Evolutionary conservation across 2,329 filamentous ascomycete species (phyloP).

Genomic region (Diaporthe citriasiana): DNA sequence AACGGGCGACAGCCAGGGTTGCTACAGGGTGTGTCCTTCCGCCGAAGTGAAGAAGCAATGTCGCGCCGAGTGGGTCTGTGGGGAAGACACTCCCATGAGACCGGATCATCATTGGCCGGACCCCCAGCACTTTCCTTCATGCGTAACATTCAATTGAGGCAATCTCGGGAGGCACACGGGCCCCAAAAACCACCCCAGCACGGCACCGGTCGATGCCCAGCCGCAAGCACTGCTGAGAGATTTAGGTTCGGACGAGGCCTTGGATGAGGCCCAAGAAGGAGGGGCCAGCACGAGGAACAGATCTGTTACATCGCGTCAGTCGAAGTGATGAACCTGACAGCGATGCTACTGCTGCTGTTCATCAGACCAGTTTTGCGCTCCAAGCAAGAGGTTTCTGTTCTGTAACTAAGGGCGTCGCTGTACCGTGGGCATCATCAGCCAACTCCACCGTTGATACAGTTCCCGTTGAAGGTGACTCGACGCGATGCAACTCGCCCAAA

Average conservation of each 20-base stretch:
- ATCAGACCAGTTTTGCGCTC: conserved; percentile 1
- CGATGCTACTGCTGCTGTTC: neutral
- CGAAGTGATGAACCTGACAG: conserved; percentile 16
- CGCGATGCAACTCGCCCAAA: conserved; percentile 22
- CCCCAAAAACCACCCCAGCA: neutral
- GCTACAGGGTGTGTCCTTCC: conserved; percentile 29
- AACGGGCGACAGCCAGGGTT: conserved; percentile 30
- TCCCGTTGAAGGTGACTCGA: neutral
- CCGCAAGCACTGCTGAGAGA: conserved; percentile 9
- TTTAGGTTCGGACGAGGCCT: conserved; percentile 7
- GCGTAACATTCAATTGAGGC: conserved; percentile 22
- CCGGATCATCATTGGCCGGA: conserved; percentile 1
- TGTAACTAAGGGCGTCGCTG: neutral
- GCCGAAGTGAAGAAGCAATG: conserved; percentile 29
- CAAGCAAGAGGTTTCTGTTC: neutral
- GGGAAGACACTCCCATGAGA: conserved; percentile 25
- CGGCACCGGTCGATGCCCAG: conserved; percentile 1
- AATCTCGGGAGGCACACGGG: conserved; percentile 28
- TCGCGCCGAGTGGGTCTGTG: conserved; percentile 37
- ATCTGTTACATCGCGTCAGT: neutral
- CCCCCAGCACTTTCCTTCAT: conserved; percentile 24
- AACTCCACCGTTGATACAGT: conserved; percentile 16
- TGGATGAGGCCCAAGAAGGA: neutral
- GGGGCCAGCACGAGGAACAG: neutral
- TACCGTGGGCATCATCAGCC: neutral